These are phyloP conservation scores for Metschnikowia similis DNA, from an alignment of 805 yeast species.

Conservation along the genomic window DNA sequence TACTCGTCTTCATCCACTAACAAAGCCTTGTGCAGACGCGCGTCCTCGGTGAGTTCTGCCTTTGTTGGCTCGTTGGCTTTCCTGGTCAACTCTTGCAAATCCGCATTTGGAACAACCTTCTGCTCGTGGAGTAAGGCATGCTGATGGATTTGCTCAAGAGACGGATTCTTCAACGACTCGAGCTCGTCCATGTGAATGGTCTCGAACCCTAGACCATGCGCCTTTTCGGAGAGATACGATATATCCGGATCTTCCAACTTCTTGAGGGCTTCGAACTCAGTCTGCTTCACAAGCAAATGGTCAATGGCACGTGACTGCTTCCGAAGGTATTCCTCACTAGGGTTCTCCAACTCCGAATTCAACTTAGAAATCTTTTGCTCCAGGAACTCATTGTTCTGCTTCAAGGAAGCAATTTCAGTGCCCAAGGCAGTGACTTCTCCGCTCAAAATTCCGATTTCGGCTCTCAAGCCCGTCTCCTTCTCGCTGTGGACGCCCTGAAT, in stretches of 20 bases:
- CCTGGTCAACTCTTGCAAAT: conserved; percentile 5
- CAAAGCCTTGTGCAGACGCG: background rate
- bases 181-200: conserved; percentile 7
- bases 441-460: background rate
- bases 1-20: conserved; percentile 3
- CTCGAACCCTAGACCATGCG: background rate
- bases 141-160: conserved; percentile 6
- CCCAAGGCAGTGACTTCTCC: background rate
- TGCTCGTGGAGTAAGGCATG: conserved; percentile 5
- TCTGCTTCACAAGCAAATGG: conserved; percentile 2
- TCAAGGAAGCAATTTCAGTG: background rate
- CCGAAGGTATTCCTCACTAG: background rate
- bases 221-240: conserved; percentile 5
- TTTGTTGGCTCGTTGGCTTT: conserved; percentile 15
- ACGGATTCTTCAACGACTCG: conserved; percentile 14
- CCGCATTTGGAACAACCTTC: conserved; percentile 1
- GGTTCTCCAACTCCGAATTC: background rate
- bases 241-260: conserved; percentile 3
- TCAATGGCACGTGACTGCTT: background rate
- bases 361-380: background rate
- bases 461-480: background rate
- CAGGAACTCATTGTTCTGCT: background rate
- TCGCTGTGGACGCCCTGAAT: background rate
- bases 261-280: conserved; percentile 3
- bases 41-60: conserved; percentile 9